Evolutionary conservation across 2,329 filamentous ascomycete species (phyloP), one percentile per base, ranked within the genome.

Genomic region (Fusarium sulawesiense): DNA sequence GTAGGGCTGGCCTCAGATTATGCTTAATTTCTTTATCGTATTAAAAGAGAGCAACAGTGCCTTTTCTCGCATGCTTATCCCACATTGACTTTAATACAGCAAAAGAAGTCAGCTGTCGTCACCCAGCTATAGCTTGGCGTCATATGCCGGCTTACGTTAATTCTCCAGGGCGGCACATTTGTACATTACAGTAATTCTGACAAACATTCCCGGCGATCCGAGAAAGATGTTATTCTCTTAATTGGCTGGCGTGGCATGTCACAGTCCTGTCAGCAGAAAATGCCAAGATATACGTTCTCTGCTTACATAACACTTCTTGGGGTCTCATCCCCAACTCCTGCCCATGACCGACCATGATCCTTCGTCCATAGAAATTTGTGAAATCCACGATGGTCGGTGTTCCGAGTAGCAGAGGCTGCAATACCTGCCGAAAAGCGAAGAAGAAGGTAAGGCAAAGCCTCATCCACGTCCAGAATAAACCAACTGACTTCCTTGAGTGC

Each of bases 381-480:
- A 41, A 44, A 34, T 16, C 18, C 27, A n/a, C 7, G 56, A 55
- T 68, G 65, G 64, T 59, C 2, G 59, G 64, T 9, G 64, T 68
- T 14, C 65, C 65, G 0, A 64, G 37, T 12, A 68, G 65, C 12
- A 47, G 48, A n/a, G 65, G 59, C 1, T 68, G 65, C 13, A 50
- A 55, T 12, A 23, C 29, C 1, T 68, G 64, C 30, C 59, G 65
- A 44, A 68, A 41, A 3, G 59, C 58, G 20, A 68, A 68, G 59
- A 68, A 68, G 30, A 60, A 55, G 29, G 65, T 25, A 44, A 5
- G 45, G 64, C 32, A 48, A 5, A 16, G 8, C 3, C n/a, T 6
- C 10, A 2, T 4, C 7, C 12, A 3, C 4, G 4, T 29, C 5
- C 2, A 3, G 4, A 4, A n/a, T 13, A 34, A 21, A 8, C 0